phyloP scores from a whole-genome alignment of 129 eudicot species.

The Logfia minima region DNA sequence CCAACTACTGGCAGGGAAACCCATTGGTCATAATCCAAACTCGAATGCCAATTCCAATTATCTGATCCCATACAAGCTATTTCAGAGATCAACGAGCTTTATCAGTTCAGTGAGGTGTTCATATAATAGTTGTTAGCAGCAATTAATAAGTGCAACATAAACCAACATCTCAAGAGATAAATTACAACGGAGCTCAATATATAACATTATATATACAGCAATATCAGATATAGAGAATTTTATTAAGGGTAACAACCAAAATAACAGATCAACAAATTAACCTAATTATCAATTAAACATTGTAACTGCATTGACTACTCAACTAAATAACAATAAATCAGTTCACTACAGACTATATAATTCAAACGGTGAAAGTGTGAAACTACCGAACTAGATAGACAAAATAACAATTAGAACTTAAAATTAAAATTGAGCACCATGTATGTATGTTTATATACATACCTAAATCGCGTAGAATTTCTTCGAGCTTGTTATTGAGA shows the following conservation, averaged over 20 bases:
- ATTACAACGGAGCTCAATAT: conserved; percentile 10
- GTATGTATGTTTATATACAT: not conserved
- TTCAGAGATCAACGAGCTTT: conserved; percentile 14
- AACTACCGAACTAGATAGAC: not conserved
- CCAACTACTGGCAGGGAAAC: conserved; percentile 58
- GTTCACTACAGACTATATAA: not conserved
- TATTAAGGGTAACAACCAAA: conserved; percentile 2
- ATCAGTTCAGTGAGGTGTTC: conserved; percentile 9
- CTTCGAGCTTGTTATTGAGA: conserved; percentile 10
- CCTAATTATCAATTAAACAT: not conserved
- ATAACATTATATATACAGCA: not conserved
- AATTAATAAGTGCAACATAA: conserved; percentile 10
- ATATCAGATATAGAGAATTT: not conserved
- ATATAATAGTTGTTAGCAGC: conserved; percentile 4
- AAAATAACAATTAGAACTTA: not conserved
- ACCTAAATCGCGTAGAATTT: conserved; percentile 24
- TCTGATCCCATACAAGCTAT: conserved; percentile 52
- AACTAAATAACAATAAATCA: conserved; percentile 6
- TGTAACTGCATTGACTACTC: conserved; percentile 8
- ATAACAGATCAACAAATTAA: not conserved
- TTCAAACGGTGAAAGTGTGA: not conserved
- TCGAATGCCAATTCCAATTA: conserved; percentile 49
- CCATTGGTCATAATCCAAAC: conserved; percentile 59
- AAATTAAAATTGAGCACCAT: not conserved
- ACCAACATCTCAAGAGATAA: not conserved